Conservation (phyloP, 495 filamentous ascomycete genomes). For the Hyaloscypha variabilis region DNA sequence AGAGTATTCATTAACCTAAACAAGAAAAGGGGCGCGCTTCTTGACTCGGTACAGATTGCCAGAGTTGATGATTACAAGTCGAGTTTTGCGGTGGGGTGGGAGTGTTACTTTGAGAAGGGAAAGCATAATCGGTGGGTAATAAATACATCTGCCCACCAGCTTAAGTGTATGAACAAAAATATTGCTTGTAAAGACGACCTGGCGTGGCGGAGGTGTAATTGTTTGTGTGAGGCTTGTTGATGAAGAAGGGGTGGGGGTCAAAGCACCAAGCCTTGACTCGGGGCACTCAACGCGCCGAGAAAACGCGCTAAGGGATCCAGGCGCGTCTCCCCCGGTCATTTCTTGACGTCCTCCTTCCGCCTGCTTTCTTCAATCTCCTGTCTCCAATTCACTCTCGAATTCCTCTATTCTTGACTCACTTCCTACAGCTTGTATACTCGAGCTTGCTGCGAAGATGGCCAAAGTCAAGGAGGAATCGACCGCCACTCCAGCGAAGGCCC, state of each 20-base stretch:
- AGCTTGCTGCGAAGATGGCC: slow-evolving; percentile 9
- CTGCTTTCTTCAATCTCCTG: neutral
- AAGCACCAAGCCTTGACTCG: neutral
- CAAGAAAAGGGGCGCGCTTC: no score
- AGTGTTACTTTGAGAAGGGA: no score
- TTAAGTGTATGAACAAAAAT: no score
- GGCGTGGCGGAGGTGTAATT: neutral
- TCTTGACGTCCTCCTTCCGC: neutral
- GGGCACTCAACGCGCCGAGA: neutral
- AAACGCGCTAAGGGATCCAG: slow-evolving; percentile 6
- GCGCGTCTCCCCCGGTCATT: neutral
- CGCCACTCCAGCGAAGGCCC: slow-evolving; percentile 30
- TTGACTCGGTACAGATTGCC: no score
- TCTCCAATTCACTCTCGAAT: slow-evolving; percentile 3
- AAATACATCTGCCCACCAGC: no score
- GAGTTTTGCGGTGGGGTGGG: no score
- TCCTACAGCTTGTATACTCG: neutral
- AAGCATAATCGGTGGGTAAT: no score
- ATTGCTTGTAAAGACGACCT: no score
- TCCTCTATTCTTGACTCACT: neutral
- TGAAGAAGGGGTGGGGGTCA: neutral
- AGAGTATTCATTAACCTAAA: no score
- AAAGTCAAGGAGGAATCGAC: slow-evolving; percentile 2
- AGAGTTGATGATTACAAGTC: no score
- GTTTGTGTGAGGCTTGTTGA: neutral